phyloP scores from a whole-genome alignment of 768 basidiomycete species.

The Thelephora ganbajun region DNA sequence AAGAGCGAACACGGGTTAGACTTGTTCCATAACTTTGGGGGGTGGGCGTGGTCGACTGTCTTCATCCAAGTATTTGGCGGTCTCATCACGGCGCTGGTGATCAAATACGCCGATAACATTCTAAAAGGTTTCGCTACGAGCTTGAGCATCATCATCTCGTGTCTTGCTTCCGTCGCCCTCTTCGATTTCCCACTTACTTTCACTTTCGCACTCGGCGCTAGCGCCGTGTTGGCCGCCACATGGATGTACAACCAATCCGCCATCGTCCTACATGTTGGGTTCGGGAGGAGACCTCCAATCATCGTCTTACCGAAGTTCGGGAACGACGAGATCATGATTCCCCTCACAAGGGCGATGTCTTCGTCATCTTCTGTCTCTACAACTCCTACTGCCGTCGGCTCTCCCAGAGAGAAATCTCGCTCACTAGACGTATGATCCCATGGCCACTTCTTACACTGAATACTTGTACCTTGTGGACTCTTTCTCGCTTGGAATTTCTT shows the following conservation, averaged over 20 bases:
- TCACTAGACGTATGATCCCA: no score
- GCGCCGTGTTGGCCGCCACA: constrained; percentile 75
- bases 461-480: no score
- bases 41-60: constrained; percentile 88
- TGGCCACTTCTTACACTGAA: no score
- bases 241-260: constrained; percentile 80
- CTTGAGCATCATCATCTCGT: constrained; percentile 87
- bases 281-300: no score
- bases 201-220: constrained; percentile 74
- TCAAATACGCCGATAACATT: constrained; percentile 88
- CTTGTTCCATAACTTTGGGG: constrained; percentile 76
- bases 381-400: no score
- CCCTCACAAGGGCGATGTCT: no score
- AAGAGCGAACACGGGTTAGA: constrained; percentile 22
- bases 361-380: no score
- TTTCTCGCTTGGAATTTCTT: no score
- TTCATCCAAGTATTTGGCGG: constrained; percentile 84
- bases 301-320: no score
- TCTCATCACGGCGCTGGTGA: constrained; percentile 82
- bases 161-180: constrained; percentile 80
- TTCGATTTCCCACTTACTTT: constrained; percentile 83
- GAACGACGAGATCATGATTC: no score
- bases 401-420: no score
- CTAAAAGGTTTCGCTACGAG: constrained; percentile 93
- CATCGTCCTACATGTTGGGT: no score